phyloP scores from a whole-genome alignment of 2,329 filamentous ascomycete species.

The Penicillium digitatum region DNA sequence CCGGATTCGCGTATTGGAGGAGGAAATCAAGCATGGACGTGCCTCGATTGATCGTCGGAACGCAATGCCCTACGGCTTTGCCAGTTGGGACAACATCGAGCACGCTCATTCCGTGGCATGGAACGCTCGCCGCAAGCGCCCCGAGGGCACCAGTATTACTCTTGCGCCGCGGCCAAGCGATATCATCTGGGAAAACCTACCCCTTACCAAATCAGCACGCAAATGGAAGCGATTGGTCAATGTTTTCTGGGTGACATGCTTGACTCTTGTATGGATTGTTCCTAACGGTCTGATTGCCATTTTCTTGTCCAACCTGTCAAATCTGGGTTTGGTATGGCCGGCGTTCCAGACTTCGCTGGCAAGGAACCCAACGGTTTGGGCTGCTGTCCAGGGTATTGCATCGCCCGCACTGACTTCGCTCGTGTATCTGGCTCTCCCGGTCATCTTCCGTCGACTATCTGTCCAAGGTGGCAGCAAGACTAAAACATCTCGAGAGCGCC shows the following conservation, averaged over 20 bases:
- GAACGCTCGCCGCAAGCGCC: conserved; percentile 72
- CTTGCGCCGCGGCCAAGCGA: conserved; percentile 85
- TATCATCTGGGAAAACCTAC: conserved; percentile 93
- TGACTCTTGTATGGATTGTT: conserved; percentile 82
- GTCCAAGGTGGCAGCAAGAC: conserved; percentile 81
- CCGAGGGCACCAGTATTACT: conserved; percentile 69
- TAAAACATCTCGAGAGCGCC: conserved; percentile 86
- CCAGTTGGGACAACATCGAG: conserved; percentile 82
- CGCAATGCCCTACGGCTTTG: conserved; percentile 88
- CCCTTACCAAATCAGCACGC: conserved; percentile 63
- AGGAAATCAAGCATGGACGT: conserved; percentile 78
- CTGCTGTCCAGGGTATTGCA: conserved; percentile 83
- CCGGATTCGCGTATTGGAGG: conserved; percentile 76
- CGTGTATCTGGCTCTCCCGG: conserved; percentile 81
- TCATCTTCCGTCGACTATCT: conserved; percentile 83
- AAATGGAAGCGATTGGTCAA: conserved; percentile 72
- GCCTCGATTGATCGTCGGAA: conserved; percentile 79
- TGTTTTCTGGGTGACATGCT: conserved; percentile 73
- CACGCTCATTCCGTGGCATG: conserved; percentile 87
- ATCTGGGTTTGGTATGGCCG: conserved; percentile 75
- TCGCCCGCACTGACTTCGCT: conserved; percentile 83
- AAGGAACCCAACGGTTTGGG: conserved; percentile 66
- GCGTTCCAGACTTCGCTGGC: conserved; percentile 65
- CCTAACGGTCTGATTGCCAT: conserved; percentile 94
- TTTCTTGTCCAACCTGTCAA: conserved; percentile 80